phyloP scores from a whole-genome alignment of 1,284 basidiomycete species.

The Melampsora americana region DNA sequence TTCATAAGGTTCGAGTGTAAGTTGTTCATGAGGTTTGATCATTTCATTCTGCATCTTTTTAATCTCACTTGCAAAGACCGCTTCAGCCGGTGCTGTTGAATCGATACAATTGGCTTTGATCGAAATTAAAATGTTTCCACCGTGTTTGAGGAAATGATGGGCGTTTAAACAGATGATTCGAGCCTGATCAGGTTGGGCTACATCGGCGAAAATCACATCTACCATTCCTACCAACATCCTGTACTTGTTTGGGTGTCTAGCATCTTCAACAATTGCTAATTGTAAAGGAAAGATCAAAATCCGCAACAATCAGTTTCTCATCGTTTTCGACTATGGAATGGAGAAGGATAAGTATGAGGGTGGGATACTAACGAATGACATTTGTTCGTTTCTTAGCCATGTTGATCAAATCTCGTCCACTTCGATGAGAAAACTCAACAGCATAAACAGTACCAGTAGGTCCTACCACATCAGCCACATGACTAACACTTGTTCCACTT shows the following conservation, averaged over 20 bases:
- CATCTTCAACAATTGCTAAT: slow-evolving; percentile 91
- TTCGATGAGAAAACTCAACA: slow-evolving; percentile 95
- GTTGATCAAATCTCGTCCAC: slow-evolving; percentile 94
- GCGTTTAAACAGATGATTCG: slow-evolving; percentile 77
- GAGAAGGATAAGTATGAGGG: not conserved
- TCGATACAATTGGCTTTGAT: slow-evolving; percentile 99
- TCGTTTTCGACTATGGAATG: slow-evolving; percentile 33
- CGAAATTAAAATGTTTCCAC: slow-evolving; percentile 88
- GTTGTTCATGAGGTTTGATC: slow-evolving; percentile 90
- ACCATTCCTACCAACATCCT: slow-evolving; percentile 89
- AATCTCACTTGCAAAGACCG: slow-evolving; percentile 85
- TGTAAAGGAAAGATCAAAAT: slow-evolving; percentile 4
- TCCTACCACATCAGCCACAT: slow-evolving; percentile 97
- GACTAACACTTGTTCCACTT: slow-evolving; percentile 90
- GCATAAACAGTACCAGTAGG: slow-evolving; percentile 96
- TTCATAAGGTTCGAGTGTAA: slow-evolving; percentile 63
- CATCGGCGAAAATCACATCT: slow-evolving; percentile 95
- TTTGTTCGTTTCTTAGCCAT: slow-evolving; percentile 99
- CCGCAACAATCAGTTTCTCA: slow-evolving; percentile 12
- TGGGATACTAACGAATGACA: slow-evolving; percentile 78
- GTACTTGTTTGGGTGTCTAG: slow-evolving; percentile 89
- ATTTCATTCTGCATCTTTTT: slow-evolving; percentile 74
- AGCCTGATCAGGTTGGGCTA: slow-evolving; percentile 97
- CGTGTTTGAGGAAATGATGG: slow-evolving; percentile 92
- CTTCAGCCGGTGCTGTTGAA: slow-evolving; percentile 83